Conservation (phyloP, 129 eudicot species). For the Kitagawia praeruptora region DNA sequence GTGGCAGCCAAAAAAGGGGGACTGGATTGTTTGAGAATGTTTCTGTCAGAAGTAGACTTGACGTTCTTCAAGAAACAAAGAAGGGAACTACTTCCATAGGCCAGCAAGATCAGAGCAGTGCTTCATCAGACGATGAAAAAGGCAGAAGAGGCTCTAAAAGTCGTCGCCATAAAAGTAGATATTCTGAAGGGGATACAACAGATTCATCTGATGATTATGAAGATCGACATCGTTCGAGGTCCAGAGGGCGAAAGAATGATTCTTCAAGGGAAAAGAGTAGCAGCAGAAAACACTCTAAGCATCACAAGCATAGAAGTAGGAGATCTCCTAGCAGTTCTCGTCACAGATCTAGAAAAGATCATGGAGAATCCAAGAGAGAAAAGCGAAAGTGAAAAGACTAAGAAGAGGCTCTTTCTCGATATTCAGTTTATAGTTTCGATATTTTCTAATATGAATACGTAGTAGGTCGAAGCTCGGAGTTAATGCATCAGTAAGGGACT, state of each 20-base stretch:
- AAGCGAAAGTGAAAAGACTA: constrained; percentile 36
- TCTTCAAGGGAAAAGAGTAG: constrained; percentile 40
- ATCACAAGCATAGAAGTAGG: constrained; percentile 41
- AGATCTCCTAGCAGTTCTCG: constrained; percentile 45
- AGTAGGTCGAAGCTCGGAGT: too few species aligned
- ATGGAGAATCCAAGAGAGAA: constrained; percentile 41
- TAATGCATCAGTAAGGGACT: too few species aligned
- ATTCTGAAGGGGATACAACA: constrained; percentile 35
- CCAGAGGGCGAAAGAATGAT: constrained; percentile 44
- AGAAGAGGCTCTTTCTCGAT: background rate
- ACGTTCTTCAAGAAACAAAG: constrained; percentile 21
- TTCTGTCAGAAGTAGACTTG: constrained; percentile 15
- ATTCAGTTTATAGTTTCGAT: background rate
- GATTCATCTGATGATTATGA: constrained; percentile 38
- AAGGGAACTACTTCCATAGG: constrained; percentile 16
- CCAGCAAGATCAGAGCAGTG: constrained; percentile 17
- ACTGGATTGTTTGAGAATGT: background rate
- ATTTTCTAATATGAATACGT: background rate
- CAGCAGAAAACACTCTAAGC: constrained; percentile 58
- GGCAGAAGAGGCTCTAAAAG: constrained; percentile 45
- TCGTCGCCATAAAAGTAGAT: constrained; percentile 25
- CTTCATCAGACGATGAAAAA: constrained; percentile 57
- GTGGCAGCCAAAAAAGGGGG: constrained; percentile 2
- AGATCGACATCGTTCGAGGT: constrained; percentile 52
- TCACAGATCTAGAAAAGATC: constrained; percentile 39